Conservation (phyloP, 129 eudicot genomes). For the Glebionis coronaria region DNA sequence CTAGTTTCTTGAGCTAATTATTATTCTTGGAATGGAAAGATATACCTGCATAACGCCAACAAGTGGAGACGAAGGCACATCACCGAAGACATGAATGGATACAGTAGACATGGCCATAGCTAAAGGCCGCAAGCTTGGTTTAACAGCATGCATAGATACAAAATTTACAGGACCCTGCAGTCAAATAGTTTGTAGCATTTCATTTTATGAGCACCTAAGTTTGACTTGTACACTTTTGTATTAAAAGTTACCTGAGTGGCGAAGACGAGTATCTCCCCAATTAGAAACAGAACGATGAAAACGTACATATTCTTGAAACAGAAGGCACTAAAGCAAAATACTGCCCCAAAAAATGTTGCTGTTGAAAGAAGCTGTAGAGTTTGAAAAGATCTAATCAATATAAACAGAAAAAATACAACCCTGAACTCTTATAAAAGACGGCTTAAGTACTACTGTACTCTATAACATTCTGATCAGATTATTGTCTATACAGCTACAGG, state of each 20-base stretch:
- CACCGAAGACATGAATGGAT: constrained; percentile 83
- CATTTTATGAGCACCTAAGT: neutral
- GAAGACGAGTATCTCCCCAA: constrained; percentile 82
- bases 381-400: constrained; percentile 17
- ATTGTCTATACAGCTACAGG: neutral
- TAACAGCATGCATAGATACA: constrained; percentile 73
- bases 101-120: constrained; percentile 97
- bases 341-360: constrained; percentile 73
- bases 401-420: neutral
- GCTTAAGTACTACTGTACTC: neutral
- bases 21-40: neutral
- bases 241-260: constrained; percentile 75
- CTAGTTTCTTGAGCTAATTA: too few species aligned
- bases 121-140: constrained; percentile 77
- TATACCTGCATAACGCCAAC: constrained; percentile 85
- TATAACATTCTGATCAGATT: neutral
- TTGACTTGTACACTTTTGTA: neutral
- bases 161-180: constrained; percentile 92
- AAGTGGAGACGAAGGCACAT: constrained; percentile 94
- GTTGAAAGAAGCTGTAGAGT: constrained; percentile 68
- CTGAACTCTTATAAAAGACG: neutral
- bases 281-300: constrained; percentile 58
- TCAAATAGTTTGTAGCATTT: neutral
- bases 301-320: constrained; percentile 56
- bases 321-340: constrained; percentile 78